A percentile compares a stretch with the other conserved stretches of the same genome.
Conservation (phyloP, 2,329 filamentous ascomycete species). For the Cladosporium sp. region DNA sequence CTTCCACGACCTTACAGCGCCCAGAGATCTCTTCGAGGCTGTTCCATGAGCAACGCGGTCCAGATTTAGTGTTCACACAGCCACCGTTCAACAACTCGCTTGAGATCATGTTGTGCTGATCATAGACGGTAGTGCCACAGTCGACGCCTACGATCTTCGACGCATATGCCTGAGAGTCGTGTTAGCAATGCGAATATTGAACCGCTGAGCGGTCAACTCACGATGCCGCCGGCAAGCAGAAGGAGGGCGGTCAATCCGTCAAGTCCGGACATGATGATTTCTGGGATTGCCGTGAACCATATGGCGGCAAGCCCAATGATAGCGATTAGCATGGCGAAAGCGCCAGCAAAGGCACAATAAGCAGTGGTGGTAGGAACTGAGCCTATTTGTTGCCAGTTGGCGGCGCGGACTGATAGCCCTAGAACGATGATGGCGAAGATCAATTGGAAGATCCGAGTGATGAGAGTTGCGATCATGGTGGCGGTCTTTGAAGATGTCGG, state of each 20-base stretch:
- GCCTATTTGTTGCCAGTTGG: slow-evolving; percentile 30
- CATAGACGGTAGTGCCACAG: slow-evolving; percentile 21
- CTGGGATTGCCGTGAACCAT: slow-evolving; percentile 27
- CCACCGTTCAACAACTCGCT: slow-evolving; percentile 30
- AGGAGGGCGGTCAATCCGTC: slow-evolving; percentile 31
- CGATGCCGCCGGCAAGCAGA: slow-evolving; percentile 33
- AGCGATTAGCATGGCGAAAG: slow-evolving; percentile 28
- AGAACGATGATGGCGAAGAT: slow-evolving; percentile 34
- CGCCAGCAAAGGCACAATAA: slow-evolving; percentile 32
- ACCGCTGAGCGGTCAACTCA: slow-evolving; percentile 23
- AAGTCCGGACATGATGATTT: slow-evolving; percentile 27
- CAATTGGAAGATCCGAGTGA: slow-evolving; percentile 27
- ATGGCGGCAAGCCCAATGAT: slow-evolving; percentile 30
- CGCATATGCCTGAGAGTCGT: slow-evolving; percentile 26
- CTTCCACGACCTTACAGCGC: slow-evolving; percentile 29
- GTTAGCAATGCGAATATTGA: not conserved
- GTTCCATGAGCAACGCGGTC: not conserved
- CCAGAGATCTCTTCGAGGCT: slow-evolving; percentile 12
- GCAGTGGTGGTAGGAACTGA: slow-evolving; percentile 27
- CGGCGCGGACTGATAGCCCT: slow-evolving; percentile 31
- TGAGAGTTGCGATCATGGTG: slow-evolving; percentile 25
- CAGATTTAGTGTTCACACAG: slow-evolving; percentile 9
- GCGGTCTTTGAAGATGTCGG: not conserved
- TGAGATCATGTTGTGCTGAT: not conserved
- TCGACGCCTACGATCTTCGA: slow-evolving; percentile 27